Conservation (phyloP, 1,139 yeast genomes). For the Saccharomyces pastorianus region DNA sequence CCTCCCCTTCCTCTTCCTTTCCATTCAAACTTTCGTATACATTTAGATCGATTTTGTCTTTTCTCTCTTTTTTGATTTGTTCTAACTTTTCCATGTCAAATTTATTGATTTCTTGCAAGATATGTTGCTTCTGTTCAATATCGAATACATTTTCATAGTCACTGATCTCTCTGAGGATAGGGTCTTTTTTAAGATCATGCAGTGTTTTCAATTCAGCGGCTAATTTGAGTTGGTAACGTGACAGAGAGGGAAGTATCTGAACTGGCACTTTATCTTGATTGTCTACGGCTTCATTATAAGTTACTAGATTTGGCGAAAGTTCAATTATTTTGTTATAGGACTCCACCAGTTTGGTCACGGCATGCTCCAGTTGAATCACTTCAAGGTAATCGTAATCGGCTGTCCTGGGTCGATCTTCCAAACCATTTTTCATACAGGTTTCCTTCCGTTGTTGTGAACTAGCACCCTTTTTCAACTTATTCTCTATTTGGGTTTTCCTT, state of each 20-base stretch:
- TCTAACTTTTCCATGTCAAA: slow-evolving; percentile 15
- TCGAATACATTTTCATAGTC: slow-evolving; percentile 31
- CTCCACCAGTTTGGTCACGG: slow-evolving; percentile 44
- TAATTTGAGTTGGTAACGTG: slow-evolving; percentile 9
- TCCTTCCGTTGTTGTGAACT: neutral
- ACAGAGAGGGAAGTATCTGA: slow-evolving; percentile 2
- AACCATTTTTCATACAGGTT: neutral
- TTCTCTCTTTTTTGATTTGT: neutral
- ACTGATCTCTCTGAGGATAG: slow-evolving; percentile 41
- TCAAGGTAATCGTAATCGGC: slow-evolving; percentile 30
- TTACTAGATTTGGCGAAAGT: slow-evolving; percentile 45
- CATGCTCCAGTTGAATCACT: slow-evolving; percentile 41
- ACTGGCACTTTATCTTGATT: slow-evolving; percentile 26
- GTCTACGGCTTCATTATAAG: slow-evolving; percentile 38
- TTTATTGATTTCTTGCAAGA: slow-evolving; percentile 10
- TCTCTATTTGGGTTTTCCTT: neutral
- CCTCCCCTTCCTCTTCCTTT: slow-evolving; percentile 7
- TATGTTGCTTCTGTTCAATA: slow-evolving; percentile 7
- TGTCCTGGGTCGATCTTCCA: slow-evolving; percentile 1
- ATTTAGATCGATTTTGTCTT: neutral
- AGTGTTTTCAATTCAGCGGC: slow-evolving; percentile 41
- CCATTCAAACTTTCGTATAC: slow-evolving; percentile 1
- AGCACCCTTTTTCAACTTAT: neutral
- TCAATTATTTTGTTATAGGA: slow-evolving; percentile 44
- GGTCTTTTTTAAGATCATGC: slow-evolving; percentile 41